Conservation (phyloP, 179 eudicot species). For the Dionaea muscipula region DNA sequence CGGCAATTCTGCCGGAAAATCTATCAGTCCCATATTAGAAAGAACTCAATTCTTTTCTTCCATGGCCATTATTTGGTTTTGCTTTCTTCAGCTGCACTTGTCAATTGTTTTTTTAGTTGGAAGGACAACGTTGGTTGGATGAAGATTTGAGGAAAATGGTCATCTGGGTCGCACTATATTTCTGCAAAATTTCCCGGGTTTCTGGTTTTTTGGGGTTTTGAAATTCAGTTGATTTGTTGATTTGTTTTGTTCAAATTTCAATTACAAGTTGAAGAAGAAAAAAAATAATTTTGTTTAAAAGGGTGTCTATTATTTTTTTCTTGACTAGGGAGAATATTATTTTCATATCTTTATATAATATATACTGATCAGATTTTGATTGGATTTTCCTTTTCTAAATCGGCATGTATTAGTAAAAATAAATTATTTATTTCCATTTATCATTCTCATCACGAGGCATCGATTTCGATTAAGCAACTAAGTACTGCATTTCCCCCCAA, state of each 20-base stretch:
- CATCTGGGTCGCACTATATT: constrained; percentile 10
- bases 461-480: too few relatives aligned
- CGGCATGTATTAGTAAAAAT: too few relatives aligned
- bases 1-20: not conserved
- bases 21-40: not conserved
- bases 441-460: too few relatives aligned
- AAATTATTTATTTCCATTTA: too few relatives aligned
- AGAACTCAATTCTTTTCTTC: not conserved
- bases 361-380: too few relatives aligned
- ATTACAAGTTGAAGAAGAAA: not conserved
- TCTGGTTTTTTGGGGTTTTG: not conserved
- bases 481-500: too few relatives aligned
- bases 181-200: constrained; percentile 7
- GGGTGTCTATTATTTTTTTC: not conserved
- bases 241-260: not conserved
- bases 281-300: constrained; percentile 10
- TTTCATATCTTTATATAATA: too few relatives aligned
- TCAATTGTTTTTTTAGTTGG: not conserved
- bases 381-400: too few relatives aligned
- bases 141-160: not conserved
- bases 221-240: not conserved
- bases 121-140: not conserved
- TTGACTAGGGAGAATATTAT: not conserved
- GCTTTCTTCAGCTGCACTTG: not conserved
- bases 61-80: not conserved